Evolutionary conservation across 768 basidiomycete species (phyloP).

Genomic region (Austroboletus eburneus): DNA sequence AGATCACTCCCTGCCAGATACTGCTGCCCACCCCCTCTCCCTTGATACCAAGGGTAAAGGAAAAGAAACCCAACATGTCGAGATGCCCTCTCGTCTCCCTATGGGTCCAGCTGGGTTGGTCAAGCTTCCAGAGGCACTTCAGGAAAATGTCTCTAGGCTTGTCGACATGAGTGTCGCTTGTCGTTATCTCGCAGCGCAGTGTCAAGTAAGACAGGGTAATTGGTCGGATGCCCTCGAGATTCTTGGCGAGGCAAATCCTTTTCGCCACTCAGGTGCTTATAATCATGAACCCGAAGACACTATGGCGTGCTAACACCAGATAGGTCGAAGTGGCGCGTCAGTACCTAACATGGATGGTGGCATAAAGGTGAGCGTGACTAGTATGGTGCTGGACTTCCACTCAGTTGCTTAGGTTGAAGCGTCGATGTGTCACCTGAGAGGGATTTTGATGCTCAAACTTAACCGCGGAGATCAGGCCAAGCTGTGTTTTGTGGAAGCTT

Average conservation of each 20-base stretch:
- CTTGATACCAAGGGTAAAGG: constrained; percentile 54
- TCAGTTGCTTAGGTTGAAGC: constrained; percentile 75
- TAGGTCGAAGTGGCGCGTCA: constrained; percentile 63
- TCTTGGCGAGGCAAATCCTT: constrained; percentile 91
- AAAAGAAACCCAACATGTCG: constrained; percentile 45
- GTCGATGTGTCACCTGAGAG: constrained; percentile 94
- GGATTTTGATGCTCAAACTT: constrained; percentile 89
- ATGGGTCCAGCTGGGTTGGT: constrained; percentile 70
- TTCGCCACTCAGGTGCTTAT: constrained; percentile 58
- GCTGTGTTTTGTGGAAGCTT: constrained; percentile 92
- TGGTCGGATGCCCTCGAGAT: constrained; percentile 91
- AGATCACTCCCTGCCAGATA: constrained; percentile 12
- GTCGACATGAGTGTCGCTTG: constrained; percentile 96
- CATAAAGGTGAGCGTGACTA: constrained; percentile 65
- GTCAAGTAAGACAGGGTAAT: constrained; percentile 86
- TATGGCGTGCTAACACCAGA: constrained; percentile 8
- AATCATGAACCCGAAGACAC: neutral
- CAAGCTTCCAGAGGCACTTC: constrained; percentile 60
- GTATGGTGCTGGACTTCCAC: neutral
- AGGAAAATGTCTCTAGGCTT: constrained; percentile 66
- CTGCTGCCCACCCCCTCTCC: constrained; percentile 42
- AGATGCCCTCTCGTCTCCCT: constrained; percentile 53
- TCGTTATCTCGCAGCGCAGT: constrained; percentile 94
- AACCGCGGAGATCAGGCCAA: constrained; percentile 91
- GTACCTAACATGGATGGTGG: constrained; percentile 86